A percentile compares a stretch with the other conserved stretches of the same genome.
Conservation (phyloP, 148 eudicot genomes). For the Rhododendron griersonianum region DNA sequence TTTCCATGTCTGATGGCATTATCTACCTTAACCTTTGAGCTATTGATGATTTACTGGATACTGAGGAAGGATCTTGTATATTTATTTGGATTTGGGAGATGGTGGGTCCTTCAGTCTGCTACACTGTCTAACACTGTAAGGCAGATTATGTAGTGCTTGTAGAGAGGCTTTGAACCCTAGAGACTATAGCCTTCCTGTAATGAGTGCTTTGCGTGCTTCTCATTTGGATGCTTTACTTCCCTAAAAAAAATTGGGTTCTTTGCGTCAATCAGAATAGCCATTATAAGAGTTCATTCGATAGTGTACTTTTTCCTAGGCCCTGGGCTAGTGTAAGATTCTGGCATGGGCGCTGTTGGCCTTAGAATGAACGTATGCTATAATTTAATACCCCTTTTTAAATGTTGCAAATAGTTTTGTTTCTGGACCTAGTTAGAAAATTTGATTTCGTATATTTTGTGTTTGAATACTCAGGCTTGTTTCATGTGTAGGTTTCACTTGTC, state of each 20-base stretch:
- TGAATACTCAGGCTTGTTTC: slow-evolving; percentile 7
- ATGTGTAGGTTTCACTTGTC: slow-evolving; percentile 76
- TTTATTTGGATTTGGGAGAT: not conserved
- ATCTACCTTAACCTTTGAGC: not conserved
- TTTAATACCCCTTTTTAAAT: not conserved
- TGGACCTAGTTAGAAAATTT: not conserved
- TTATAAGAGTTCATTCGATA: not conserved
- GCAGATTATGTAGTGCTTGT: not conserved
- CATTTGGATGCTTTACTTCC: not conserved
- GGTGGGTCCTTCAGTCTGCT: not conserved
- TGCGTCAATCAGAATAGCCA: not conserved
- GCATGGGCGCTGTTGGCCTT: not conserved
- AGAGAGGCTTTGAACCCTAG: not conserved
- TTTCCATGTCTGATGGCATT: not conserved
- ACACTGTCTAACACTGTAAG: not conserved
- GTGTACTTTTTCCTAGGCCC: not conserved
- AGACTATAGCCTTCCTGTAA: not conserved
- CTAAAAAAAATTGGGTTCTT: not conserved
- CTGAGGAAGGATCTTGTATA: not conserved
- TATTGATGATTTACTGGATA: not conserved
- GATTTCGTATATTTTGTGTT: not conserved
- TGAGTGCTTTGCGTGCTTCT: not conserved
- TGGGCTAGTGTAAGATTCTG: not conserved
- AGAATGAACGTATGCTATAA: not conserved
- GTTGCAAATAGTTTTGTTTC: not conserved